Conservation (phyloP, 306 rosid genomes). For the Acmispon strigosus region DNA sequence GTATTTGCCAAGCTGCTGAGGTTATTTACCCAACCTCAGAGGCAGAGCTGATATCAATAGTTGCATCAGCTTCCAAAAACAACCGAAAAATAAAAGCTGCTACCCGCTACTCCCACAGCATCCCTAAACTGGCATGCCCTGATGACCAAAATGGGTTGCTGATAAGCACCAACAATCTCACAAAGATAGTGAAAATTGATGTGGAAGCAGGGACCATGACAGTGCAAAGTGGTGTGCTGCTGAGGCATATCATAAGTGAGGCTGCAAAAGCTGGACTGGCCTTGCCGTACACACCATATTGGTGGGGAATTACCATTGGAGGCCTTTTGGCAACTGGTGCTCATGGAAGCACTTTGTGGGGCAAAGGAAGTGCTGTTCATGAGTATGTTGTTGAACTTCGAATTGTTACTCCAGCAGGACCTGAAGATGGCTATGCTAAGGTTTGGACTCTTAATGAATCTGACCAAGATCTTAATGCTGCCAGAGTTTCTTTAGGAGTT, state of each 20-base stretch:
- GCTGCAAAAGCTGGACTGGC: constrained; percentile 49
- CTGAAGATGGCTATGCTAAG: constrained; percentile 38
- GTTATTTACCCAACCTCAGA: constrained; percentile 47
- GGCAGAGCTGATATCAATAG: constrained; percentile 32
- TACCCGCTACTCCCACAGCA: constrained; percentile 60
- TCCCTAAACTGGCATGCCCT: constrained; percentile 57
- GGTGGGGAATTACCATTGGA: constrained; percentile 80
- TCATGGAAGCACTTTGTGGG: constrained; percentile 69
- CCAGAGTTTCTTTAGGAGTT: constrained; percentile 52
- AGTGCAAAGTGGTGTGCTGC: constrained; percentile 51
- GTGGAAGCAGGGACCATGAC: constrained; percentile 26
- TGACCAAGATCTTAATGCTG: constrained; percentile 46
- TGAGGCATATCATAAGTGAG: constrained; percentile 38
- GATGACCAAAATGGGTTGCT: constrained; percentile 40
- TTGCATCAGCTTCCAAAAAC: constrained; percentile 34
- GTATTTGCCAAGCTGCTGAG: constrained; percentile 29
- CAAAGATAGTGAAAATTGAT: constrained; percentile 28
- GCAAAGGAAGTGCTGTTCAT: constrained; percentile 58
- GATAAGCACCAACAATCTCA: constrained; percentile 55
- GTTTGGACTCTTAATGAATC: constrained; percentile 23
- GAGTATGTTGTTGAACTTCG: constrained; percentile 41
- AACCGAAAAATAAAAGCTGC: constrained; percentile 40
- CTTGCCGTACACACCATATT: constrained; percentile 52
- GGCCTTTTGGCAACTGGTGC: constrained; percentile 65
- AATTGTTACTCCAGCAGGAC: constrained; percentile 39